Conservation (phyloP, 2,329 filamentous ascomycete species). For the Ceratocystis cacaofunesta region DNA sequence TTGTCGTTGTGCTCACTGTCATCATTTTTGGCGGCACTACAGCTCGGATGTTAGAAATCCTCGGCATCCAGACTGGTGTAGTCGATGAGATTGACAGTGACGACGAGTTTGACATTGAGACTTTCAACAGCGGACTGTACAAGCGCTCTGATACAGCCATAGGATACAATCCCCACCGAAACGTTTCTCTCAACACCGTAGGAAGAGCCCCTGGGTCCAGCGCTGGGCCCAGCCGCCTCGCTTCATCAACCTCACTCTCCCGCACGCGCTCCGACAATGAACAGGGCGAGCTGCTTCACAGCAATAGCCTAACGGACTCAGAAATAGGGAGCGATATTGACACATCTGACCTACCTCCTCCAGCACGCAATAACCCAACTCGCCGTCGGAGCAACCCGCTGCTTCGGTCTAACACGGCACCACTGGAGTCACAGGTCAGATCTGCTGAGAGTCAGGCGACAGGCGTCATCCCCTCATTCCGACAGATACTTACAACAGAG, state of each 20-base stretch:
- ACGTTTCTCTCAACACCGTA: constrained; percentile 43
- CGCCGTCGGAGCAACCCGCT: constrained; percentile 19
- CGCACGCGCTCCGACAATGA: constrained; percentile 36
- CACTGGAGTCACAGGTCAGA: constrained; percentile 15
- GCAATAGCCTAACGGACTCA: constrained; percentile 35
- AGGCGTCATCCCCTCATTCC: constrained; percentile 39
- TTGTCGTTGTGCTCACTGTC: constrained; percentile 92
- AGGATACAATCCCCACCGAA: constrained; percentile 59
- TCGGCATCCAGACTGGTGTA: constrained; percentile 90
- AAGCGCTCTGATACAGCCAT: constrained; percentile 66
- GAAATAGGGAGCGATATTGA: constrained; percentile 51
- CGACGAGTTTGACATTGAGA: constrained; percentile 95
- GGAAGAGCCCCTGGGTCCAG: constrained; percentile 20
- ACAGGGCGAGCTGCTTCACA: constrained; percentile 26
- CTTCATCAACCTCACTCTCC: constrained; percentile 35
- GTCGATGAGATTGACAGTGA: constrained; percentile 95
- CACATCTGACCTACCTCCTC: constrained; percentile 50
- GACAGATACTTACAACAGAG: constrained; percentile 67
- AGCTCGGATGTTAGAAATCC: constrained; percentile 90
- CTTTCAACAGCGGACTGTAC: constrained; percentile 55
- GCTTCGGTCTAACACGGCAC: constrained; percentile 13
- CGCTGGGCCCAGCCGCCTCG: constrained; percentile 20
- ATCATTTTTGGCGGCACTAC: constrained; percentile 98
- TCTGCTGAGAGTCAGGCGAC: background rate
- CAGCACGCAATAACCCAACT: constrained; percentile 34